These are phyloP conservation scores for Tolypocladium nubicola DNA, from an alignment of 2,329 filamentous ascomycete species.

Conservation along the genomic window DNA sequence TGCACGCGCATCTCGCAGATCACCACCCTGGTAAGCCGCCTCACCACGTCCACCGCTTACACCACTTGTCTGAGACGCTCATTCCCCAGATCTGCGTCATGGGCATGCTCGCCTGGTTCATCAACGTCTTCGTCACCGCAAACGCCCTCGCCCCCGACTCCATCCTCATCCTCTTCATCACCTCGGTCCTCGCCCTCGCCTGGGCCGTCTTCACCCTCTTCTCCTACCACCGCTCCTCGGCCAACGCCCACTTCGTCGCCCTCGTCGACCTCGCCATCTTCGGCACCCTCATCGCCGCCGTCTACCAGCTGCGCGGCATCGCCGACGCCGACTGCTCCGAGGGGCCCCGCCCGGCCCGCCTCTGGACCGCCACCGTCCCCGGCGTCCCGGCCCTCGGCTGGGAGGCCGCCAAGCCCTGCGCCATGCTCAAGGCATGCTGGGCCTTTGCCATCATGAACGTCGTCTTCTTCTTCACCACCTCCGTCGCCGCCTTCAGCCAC, in stretches of 20 bases:
- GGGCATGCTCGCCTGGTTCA: constrained; percentile 58
- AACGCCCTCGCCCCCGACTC: constrained; percentile 51
- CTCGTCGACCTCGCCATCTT: constrained; percentile 51
- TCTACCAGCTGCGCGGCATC: constrained; percentile 50
- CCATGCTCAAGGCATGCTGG: constrained; percentile 85
- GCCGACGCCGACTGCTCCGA: constrained; percentile 55
- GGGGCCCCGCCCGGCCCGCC: constrained; percentile 35
- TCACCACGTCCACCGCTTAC: too few relatives aligned
- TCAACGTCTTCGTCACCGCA: constrained; percentile 44
- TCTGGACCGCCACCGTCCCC: constrained; percentile 50
- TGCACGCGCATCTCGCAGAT: constrained; percentile 53
- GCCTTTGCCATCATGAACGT: constrained; percentile 84
- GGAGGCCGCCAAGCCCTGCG: constrained; percentile 63
- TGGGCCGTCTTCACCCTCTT: constrained; percentile 58
- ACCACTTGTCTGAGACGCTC: neutral
- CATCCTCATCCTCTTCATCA: constrained; percentile 58
- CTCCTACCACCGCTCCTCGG: constrained; percentile 51
- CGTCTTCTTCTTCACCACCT: constrained; percentile 70
- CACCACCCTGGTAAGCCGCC: constrained; percentile 45
- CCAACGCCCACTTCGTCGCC: constrained; percentile 51
- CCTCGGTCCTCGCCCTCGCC: constrained; percentile 49
- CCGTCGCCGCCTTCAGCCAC: constrained; percentile 54
- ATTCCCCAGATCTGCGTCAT: constrained; percentile 46
- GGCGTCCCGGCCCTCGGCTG: constrained; percentile 37
- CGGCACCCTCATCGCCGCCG: constrained; percentile 52